Conservation (phyloP, 345 rosid genomes). For the Rhizophora mangle region DNA sequence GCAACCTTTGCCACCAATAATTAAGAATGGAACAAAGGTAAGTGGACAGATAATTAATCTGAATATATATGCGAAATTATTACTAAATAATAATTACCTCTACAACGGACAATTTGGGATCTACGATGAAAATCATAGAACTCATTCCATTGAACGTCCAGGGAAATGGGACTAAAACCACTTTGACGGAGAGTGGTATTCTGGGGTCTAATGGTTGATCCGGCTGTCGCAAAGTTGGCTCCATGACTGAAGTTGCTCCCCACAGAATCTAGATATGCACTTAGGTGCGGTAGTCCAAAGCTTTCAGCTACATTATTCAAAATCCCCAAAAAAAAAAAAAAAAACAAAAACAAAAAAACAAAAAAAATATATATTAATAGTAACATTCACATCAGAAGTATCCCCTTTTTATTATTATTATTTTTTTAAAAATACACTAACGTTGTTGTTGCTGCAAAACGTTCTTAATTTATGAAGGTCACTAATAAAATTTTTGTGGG, state of each 20-base stretch:
- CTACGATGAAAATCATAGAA: conserved; percentile 52
- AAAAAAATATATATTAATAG: background rate
- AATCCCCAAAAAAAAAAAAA: too few species aligned
- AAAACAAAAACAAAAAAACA: background rate
- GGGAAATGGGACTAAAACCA: conserved; percentile 83
- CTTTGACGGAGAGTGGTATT: conserved; percentile 63
- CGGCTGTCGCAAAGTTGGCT: conserved; percentile 90
- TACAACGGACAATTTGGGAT: conserved; percentile 52
- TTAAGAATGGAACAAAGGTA: background rate
- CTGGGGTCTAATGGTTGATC: conserved; percentile 76
- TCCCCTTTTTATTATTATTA: background rate
- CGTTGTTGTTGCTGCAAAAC: too few species aligned
- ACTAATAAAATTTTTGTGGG: too few species aligned
- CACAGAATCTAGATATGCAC: conserved; percentile 71
- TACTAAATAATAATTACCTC: conserved; percentile 23
- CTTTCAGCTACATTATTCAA: conserved; percentile 42
- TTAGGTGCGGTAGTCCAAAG: conserved; percentile 57
- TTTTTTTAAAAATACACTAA: too few species aligned
- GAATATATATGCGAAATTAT: background rate
- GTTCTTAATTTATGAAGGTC: too few species aligned
- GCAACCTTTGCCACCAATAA: too few species aligned
- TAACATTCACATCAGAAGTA: background rate
- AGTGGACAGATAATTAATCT: background rate
- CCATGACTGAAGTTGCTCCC: conserved; percentile 82
- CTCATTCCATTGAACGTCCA: conserved; percentile 60